Evolutionary conservation across 371 early-diverging fungal species (phyloP).

Genomic region (Mortierella sp.): DNA sequence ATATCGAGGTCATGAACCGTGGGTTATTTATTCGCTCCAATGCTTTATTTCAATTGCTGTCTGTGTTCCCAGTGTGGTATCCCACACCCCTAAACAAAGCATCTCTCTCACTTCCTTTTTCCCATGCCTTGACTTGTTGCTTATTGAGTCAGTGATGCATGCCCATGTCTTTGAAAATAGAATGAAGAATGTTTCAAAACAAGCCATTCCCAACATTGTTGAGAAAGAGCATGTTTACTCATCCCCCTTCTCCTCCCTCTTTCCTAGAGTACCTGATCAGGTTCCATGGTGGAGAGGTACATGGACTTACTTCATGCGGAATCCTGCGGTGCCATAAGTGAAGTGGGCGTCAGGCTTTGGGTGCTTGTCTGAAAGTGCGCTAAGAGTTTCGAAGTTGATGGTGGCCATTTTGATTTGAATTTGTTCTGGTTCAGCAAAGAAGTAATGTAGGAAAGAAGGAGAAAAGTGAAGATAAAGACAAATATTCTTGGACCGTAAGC

Average conservation of each 20-base stretch:
- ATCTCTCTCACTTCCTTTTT: background rate
- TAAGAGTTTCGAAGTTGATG: slow-evolving; percentile 55
- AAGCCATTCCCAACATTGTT: too few relatives aligned
- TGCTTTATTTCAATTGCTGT: background rate
- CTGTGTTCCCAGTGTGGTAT: background rate
- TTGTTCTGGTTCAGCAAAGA: slow-evolving; percentile 18
- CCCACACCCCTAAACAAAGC: slow-evolving; percentile 1
- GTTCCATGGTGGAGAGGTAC: background rate
- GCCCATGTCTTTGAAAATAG: background rate
- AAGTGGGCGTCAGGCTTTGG: slow-evolving; percentile 74
- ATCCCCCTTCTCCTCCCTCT: background rate
- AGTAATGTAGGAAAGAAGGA: slow-evolving; percentile 13
- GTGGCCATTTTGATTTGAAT: slow-evolving; percentile 40
- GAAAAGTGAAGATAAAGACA: background rate
- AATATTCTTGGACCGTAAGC: background rate
- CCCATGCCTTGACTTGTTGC: slow-evolving; percentile 1
- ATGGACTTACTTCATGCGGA: slow-evolving; percentile 85
- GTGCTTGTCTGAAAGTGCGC: slow-evolving; percentile 61
- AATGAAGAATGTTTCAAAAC: too few relatives aligned
- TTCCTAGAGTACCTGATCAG: background rate
- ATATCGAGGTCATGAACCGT: background rate
- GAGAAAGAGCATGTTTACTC: background rate
- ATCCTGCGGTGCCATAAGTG: slow-evolving; percentile 98
- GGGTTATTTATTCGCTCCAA: background rate
- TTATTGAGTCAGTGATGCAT: background rate